phyloP scores from a whole-genome alignment of 305 asterid genomes.

The Solanum aculeatissimum region DNA sequence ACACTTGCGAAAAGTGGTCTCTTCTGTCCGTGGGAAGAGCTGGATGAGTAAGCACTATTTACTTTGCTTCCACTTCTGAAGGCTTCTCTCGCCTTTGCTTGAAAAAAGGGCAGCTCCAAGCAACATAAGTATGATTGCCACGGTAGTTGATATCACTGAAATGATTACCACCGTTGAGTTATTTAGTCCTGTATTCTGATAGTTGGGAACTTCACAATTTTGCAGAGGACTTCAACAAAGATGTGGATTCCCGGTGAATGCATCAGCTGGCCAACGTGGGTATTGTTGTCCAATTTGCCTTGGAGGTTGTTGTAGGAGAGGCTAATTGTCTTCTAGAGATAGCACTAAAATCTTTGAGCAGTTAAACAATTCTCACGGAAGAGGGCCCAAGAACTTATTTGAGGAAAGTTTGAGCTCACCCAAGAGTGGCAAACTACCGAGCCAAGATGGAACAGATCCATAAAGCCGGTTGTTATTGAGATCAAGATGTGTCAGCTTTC shows the following conservation, averaged over 20 bases:
- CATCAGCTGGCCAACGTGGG: slow-evolving; percentile 60
- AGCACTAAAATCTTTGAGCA: slow-evolving; percentile 58
- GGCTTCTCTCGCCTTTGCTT: slow-evolving; percentile 52
- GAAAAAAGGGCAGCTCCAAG: slow-evolving; percentile 57
- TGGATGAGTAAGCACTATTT: slow-evolving; percentile 42
- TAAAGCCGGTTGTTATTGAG: slow-evolving; percentile 65
- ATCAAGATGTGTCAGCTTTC: slow-evolving; percentile 64
- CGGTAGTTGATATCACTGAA: slow-evolving; percentile 42
- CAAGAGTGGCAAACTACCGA: slow-evolving; percentile 60
- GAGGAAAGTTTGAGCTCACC: slow-evolving; percentile 76
- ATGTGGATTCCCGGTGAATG: slow-evolving; percentile 49
- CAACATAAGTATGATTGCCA: slow-evolving; percentile 36
- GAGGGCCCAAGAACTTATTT: slow-evolving; percentile 48
- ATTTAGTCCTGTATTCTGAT: slow-evolving; percentile 15
- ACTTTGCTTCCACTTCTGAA: slow-evolving; percentile 22
- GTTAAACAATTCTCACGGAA: slow-evolving; percentile 57
- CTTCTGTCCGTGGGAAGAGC: slow-evolving; percentile 62
- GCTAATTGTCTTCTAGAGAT: slow-evolving; percentile 46
- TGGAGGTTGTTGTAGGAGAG: slow-evolving; percentile 63
- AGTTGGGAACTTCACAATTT: slow-evolving; percentile 30
- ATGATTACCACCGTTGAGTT: slow-evolving; percentile 47
- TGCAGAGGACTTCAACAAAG: slow-evolving; percentile 78
- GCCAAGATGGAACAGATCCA: slow-evolving; percentile 68
- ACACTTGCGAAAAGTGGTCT: slow-evolving; percentile 44
- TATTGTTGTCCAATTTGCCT: slow-evolving; percentile 59